Evolutionary conservation across 2,329 filamentous ascomycete genomes (phyloP).

Genomic region (Penicillium hordei): DNA sequence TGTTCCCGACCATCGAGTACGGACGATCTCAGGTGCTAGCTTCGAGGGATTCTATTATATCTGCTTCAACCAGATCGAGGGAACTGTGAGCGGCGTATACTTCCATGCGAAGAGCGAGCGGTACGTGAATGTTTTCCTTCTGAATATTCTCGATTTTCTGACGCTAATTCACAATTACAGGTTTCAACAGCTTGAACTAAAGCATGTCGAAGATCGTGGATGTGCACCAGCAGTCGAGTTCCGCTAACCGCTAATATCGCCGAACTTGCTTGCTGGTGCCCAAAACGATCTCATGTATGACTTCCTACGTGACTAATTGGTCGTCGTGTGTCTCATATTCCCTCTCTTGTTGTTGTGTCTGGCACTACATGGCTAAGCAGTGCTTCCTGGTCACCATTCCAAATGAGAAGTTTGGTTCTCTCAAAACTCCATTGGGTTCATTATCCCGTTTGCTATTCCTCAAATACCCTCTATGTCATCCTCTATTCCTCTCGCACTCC

Average conservation of each 20-base stretch:
- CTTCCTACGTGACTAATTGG: not conserved
- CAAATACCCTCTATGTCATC: not conserved
- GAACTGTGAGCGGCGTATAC: conserved; percentile 88
- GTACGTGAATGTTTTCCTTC: conserved; percentile 56
- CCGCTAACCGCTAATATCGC: conserved; percentile 65
- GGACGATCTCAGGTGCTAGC: conserved; percentile 87
- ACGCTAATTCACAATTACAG: conserved; percentile 47
- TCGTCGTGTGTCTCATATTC: not conserved
- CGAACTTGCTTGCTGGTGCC: conserved; percentile 18
- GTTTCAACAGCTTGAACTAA: conserved; percentile 89
- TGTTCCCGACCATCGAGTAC: conserved; percentile 89
- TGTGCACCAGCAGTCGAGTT: conserved; percentile 89
- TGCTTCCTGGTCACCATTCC: conserved; percentile 10
- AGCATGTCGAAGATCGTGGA: conserved; percentile 80
- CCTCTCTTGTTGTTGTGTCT: not conserved
- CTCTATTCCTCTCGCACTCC: not conserved
- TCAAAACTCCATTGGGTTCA: not conserved
- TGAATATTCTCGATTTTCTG: not conserved
- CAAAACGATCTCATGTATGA: not conserved
- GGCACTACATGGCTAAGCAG: conserved; percentile 6
- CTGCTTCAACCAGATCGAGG: conserved; percentile 90
- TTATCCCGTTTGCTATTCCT: not conserved
- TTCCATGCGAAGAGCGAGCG: conserved; percentile 98
- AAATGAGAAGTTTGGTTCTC: not conserved
- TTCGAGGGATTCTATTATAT: conserved; percentile 99